A percentile compares a stretch with the other conserved stretches of the same genome.
phyloP scores from a whole-genome alignment of 208 protist species.

The Acanthamoeba lugdunensis region DNA sequence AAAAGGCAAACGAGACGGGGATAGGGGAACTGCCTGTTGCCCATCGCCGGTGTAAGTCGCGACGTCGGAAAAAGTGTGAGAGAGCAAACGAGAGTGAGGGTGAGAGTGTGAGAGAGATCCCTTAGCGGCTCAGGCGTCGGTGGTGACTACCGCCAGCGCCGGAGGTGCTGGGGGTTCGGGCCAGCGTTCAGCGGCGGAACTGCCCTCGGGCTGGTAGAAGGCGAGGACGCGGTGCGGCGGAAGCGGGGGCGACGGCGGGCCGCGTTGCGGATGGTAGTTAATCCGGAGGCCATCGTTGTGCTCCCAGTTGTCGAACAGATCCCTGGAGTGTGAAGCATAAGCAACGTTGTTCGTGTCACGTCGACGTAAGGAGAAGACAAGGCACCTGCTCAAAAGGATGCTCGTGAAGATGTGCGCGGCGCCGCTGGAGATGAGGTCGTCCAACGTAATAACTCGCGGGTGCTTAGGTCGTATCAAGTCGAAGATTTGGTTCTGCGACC shows the following conservation, averaged over 20 bases:
- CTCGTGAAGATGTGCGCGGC: constrained; percentile 49
- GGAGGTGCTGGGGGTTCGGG: not conserved
- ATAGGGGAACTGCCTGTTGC: too few relatives aligned
- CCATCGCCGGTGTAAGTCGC: too few relatives aligned
- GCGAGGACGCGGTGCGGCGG: not conserved
- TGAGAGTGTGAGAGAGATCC: too few relatives aligned
- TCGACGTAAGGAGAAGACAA: not conserved
- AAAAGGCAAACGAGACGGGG: too few relatives aligned
- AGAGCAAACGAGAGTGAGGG: too few relatives aligned
- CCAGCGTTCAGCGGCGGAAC: not conserved
- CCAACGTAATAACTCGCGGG: not conserved
- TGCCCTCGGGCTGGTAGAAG: not conserved
- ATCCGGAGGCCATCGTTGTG: constrained; percentile 7
- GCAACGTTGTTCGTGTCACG: not conserved
- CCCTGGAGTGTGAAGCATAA: not conserved
- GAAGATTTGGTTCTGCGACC: constrained; percentile 12
- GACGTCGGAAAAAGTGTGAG: not conserved
- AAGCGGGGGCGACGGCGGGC: not conserved
- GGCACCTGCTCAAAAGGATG: not conserved
- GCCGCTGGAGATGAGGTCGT: not conserved
- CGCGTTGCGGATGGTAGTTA: not conserved
- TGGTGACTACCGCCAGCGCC: not conserved
- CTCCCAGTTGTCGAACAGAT: constrained; percentile 59
- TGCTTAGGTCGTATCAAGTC: not conserved
- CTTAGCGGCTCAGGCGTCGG: not conserved